Percentiles rank a stretch among this genome's conserved stretches.
These are phyloP conservation scores for Macrophomina pseudophaseolina DNA, from an alignment of 2,329 filamentous ascomycete genomes.

Conservation along the genomic window DNA sequence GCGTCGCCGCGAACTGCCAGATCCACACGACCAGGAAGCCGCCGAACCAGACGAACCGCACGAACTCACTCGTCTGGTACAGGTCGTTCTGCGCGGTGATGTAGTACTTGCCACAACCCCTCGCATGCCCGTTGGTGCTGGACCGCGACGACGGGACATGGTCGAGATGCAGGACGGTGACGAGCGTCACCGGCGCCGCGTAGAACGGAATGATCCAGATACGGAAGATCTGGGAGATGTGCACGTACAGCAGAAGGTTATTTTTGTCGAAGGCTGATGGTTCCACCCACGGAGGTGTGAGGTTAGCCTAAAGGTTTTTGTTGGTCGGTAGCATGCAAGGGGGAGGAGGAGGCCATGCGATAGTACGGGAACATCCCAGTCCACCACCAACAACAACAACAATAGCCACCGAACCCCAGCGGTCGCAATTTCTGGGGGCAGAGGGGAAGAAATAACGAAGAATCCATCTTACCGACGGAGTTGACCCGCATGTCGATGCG, in stretches of 20 bases:
- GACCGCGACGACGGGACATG: slow-evolving; percentile 41
- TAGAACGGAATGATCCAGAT: slow-evolving; percentile 81
- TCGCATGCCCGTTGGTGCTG: slow-evolving; percentile 27
- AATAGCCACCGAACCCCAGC: too few species aligned
- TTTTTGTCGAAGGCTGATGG: slow-evolving; percentile 68
- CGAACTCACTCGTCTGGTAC: slow-evolving; percentile 76
- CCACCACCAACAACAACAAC: too few species aligned
- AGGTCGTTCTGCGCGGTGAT: slow-evolving; percentile 80
- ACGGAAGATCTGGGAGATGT: slow-evolving; percentile 74
- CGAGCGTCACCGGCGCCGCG: slow-evolving; percentile 68
- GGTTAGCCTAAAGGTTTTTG: background rate
- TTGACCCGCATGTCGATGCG: slow-evolving; percentile 71
- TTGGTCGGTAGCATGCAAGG: too few species aligned
- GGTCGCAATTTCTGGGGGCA: background rate
- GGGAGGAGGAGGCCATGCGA: too few species aligned
- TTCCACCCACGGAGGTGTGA: background rate
- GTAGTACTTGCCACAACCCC: slow-evolving; percentile 62
- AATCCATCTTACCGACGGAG: slow-evolving; percentile 54
- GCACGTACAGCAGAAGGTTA: slow-evolving; percentile 72
- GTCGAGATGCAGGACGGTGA: slow-evolving; percentile 69
- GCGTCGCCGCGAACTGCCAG: slow-evolving; percentile 69
- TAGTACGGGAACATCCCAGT: too few species aligned
- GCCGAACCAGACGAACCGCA: slow-evolving; percentile 72
- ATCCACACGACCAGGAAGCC: slow-evolving; percentile 63
- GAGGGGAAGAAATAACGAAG: too few species aligned